phyloP scores from a whole-genome alignment of 2,329 filamentous ascomycete genomes.

The Trichoderma koningii region DNA sequence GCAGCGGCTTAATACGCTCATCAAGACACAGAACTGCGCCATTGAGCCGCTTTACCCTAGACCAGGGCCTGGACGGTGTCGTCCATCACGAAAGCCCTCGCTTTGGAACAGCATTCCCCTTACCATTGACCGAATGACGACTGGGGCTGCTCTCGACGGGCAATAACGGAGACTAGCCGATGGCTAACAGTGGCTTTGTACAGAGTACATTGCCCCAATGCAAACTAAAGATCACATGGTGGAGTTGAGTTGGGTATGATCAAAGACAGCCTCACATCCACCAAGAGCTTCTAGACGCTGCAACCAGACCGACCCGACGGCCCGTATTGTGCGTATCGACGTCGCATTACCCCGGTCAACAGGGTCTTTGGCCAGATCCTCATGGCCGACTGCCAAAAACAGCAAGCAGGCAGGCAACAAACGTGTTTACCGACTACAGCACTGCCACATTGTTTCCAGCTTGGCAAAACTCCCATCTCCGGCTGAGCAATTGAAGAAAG shows the following conservation, averaged over 20 bases:
- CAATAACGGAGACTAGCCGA: not conserved
- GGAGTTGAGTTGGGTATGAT: not conserved
- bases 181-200: not conserved
- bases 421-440: not conserved
- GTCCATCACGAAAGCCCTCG: constrained; percentile 8
- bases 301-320: not conserved
- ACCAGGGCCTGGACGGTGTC: constrained; percentile 7
- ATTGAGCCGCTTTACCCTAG: constrained; percentile 23
- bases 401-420: too few relatives aligned
- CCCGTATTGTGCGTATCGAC: constrained; percentile 12
- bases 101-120: constrained; percentile 1
- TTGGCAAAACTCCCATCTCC: not conserved
- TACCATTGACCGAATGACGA: constrained; percentile 1
- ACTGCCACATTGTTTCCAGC: constrained; percentile 12
- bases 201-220: not conserved
- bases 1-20: not conserved
- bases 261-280: not conserved
- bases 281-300: constrained; percentile 5
- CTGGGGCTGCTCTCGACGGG: not conserved
- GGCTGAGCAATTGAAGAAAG: not conserved
- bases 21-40: not conserved
- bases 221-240: not conserved
- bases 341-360: not conserved
- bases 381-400: not conserved
- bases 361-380: not conserved